These are phyloP conservation scores for Dendrobium officinale DNA, from an alignment of 106 monocot species.

Conservation along the genomic window DNA sequence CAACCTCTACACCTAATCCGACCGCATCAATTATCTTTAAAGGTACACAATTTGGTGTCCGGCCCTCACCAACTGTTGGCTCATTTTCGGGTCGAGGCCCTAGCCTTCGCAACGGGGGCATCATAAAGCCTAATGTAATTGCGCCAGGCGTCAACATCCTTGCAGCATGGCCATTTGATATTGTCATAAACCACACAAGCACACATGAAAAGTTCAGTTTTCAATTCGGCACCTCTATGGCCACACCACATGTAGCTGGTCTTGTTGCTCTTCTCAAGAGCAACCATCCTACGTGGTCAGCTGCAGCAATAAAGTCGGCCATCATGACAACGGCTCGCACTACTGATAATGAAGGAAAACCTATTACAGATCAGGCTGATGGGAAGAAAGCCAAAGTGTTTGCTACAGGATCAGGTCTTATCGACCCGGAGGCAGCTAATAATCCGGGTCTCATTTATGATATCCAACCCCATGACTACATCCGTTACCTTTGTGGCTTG, in stretches of 20 bases:
- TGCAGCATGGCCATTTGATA: constrained; percentile 28
- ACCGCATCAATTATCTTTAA: constrained; percentile 7
- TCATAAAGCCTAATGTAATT: constrained; percentile 35
- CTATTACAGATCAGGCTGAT: constrained; percentile 14
- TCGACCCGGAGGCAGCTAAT: constrained; percentile 12
- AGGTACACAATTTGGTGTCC: background rate
- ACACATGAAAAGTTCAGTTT: constrained; percentile 10
- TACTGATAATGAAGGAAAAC: background rate
- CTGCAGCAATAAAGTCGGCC: constrained; percentile 24
- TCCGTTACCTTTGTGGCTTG: constrained; percentile 18
- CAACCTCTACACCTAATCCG: background rate
- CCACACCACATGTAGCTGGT: constrained; percentile 43
- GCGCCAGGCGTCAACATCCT: constrained; percentile 37
- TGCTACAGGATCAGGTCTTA: constrained; percentile 20
- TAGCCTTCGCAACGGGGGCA: constrained; percentile 4
- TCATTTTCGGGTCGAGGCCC: constrained; percentile 36
- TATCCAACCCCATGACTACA: constrained; percentile 14
- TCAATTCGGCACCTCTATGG: constrained; percentile 36
- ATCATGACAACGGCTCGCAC: constrained; percentile 22
- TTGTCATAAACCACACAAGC: background rate
- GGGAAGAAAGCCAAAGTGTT: background rate
- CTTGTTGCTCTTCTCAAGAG: constrained; percentile 26
- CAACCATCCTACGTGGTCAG: constrained; percentile 21
- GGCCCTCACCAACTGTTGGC: constrained; percentile 9
- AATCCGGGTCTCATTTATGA: constrained; percentile 30